A percentile compares a stretch with the other conserved stretches of the same genome.
Evolutionary conservation across 306 rosid genomes (phyloP).

Genomic region (Malus asiatica): DNA sequence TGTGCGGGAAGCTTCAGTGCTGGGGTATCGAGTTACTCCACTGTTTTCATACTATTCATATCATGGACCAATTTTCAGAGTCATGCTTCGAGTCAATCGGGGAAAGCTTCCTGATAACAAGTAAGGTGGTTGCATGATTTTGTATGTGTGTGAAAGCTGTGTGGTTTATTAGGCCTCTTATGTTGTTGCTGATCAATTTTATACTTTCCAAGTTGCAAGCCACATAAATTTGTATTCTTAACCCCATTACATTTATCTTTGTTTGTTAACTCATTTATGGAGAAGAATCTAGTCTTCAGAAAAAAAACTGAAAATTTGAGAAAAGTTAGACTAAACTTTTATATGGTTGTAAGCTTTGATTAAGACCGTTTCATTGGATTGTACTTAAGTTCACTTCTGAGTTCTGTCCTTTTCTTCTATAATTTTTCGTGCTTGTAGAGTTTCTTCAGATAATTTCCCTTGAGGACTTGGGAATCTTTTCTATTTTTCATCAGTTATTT

Average conservation of each 20-base stretch:
- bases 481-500: neutral
- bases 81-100: slow-evolving; percentile 66
- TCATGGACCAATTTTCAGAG: slow-evolving; percentile 90
- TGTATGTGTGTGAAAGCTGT: neutral
- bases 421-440: slow-evolving; percentile 10
- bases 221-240: neutral
- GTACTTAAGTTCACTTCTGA: neutral
- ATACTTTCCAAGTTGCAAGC: neutral
- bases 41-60: slow-evolving; percentile 74
- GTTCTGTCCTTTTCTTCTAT: slow-evolving; percentile 8
- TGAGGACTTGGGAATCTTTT: neutral
- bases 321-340: neutral
- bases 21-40: slow-evolving; percentile 73
- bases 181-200: neutral
- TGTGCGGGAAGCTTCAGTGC: slow-evolving; percentile 69
- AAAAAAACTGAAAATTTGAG: neutral
- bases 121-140: slow-evolving; percentile 39
- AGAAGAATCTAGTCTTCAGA: slow-evolving; percentile 10
- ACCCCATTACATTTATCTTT: neutral
- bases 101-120: slow-evolving; percentile 65
- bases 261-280: neutral
- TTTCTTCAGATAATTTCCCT: slow-evolving; percentile 4
- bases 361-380: neutral
- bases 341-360: neutral
- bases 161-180: neutral